Conservation (phyloP, 106 monocot genomes). For the Acorus gramineus region DNA sequence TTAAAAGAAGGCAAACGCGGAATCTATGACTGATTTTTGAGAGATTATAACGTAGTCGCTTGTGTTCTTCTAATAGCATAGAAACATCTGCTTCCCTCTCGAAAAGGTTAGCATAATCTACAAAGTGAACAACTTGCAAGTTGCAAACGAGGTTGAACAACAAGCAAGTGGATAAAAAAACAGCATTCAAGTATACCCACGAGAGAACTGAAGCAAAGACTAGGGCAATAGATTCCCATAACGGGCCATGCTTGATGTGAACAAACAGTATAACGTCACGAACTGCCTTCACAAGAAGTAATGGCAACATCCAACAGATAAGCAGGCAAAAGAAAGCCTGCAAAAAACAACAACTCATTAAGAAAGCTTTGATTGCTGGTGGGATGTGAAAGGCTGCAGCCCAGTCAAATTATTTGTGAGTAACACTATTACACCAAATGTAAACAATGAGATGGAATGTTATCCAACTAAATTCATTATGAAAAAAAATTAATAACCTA, state of each 20-base stretch:
- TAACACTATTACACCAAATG: background rate
- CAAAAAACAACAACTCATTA: slow-evolving; percentile 3
- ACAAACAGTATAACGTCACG: slow-evolving; percentile 41
- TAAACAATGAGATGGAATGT: too few species aligned
- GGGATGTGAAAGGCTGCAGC: background rate
- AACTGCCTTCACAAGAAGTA: slow-evolving; percentile 42
- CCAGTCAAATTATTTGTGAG: background rate
- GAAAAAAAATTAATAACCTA: too few species aligned
- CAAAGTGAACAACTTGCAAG: slow-evolving; percentile 82
- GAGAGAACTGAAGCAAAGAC: slow-evolving; percentile 49
- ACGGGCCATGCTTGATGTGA: slow-evolving; percentile 28
- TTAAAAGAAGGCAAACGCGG: slow-evolving; percentile 52
- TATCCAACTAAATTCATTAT: too few species aligned
- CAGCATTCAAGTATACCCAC: slow-evolving; percentile 62
- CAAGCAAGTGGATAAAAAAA: slow-evolving; percentile 54
- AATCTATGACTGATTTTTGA: slow-evolving; percentile 93
- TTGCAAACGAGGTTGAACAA: slow-evolving; percentile 77
- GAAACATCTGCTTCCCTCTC: slow-evolving; percentile 42
- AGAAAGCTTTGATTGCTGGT: background rate
- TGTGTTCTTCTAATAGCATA: slow-evolving; percentile 57
- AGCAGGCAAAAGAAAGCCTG: slow-evolving; percentile 53
- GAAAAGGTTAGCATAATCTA: slow-evolving; percentile 53
- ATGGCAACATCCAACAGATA: slow-evolving; percentile 63
- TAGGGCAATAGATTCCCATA: slow-evolving; percentile 35
- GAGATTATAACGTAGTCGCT: slow-evolving; percentile 53